Evolutionary conservation across 176 grass and related monocot genomes (phyloP).

Genomic region (Oryza punctata): DNA sequence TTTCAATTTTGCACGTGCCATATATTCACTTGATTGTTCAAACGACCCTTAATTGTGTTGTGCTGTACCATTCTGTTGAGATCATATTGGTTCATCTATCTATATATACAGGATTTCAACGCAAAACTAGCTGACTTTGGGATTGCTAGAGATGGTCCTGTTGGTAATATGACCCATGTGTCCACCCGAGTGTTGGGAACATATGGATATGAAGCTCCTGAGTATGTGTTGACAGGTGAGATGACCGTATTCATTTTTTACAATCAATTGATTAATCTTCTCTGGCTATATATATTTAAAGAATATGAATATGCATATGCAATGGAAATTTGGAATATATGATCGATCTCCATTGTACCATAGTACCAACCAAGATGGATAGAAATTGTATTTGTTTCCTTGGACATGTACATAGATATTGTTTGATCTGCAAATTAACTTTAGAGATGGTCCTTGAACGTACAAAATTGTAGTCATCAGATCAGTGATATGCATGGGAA

Average conservation of each 20-base stretch:
- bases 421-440: too few species aligned
- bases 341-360: too few species aligned
- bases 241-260: neutral
- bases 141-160: constrained; percentile 72
- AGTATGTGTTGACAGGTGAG: constrained; percentile 81
- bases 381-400: too few species aligned
- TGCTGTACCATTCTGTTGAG: constrained; percentile 9
- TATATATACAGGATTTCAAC: constrained; percentile 58
- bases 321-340: too few species aligned
- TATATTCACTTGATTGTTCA: neutral
- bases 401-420: too few species aligned
- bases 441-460: too few species aligned
- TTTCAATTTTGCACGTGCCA: neutral
- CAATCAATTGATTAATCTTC: neutral
- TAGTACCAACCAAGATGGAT: too few species aligned
- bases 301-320: too few species aligned
- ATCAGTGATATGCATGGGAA: too few species aligned
- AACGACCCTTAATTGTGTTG: neutral
- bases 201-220: constrained; percentile 74
- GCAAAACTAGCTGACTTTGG: constrained; percentile 84
- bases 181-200: constrained; percentile 76
- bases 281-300: constrained; percentile 2
- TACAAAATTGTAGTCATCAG: too few species aligned
- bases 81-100: constrained; percentile 2
- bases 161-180: constrained; percentile 75